A percentile compares a stretch with the other conserved stretches of the same genome.
Evolutionary conservation across 2,329 filamentous ascomycete species (phyloP).

Genomic region (Pseudogymnoascus sp.): DNA sequence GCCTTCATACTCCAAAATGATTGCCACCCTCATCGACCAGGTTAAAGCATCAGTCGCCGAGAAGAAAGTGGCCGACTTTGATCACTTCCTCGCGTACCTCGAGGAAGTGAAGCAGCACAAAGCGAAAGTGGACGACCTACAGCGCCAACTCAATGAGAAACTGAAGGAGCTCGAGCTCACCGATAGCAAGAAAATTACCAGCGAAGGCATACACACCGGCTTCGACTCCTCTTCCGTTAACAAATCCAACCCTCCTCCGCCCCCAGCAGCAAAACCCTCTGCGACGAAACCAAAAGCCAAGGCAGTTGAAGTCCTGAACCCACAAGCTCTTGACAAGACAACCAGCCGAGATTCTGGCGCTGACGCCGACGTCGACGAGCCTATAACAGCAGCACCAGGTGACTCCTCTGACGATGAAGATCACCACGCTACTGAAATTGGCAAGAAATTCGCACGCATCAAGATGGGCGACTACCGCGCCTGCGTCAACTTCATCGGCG

Average conservation of each 20-base stretch:
- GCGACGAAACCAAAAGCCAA: conserved; percentile 39
- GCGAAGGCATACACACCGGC: conserved; percentile 76
- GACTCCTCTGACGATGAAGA: conserved; percentile 60
- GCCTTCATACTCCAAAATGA: conserved; percentile 91
- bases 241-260: conserved; percentile 39
- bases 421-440: conserved; percentile 66
- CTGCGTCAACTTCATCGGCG: conserved; percentile 67
- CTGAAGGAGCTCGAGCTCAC: conserved; percentile 76
- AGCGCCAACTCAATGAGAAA: conserved; percentile 65
- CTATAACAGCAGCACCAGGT: conserved; percentile 35
- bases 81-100: conserved; percentile 64
- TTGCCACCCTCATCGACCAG: conserved; percentile 90
- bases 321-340: conserved; percentile 34
- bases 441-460: conserved; percentile 75
- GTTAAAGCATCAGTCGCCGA: conserved; percentile 71
- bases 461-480: conserved; percentile 63
- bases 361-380: conserved; percentile 54
- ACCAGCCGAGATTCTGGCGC: conserved; percentile 43
- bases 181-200: conserved; percentile 85
- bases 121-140: conserved; percentile 67
- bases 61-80: conserved; percentile 51
- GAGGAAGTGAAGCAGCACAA: conserved; percentile 69
- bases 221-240: conserved; percentile 81
- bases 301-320: conserved; percentile 68
- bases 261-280: conserved; percentile 24